phyloP scores from a whole-genome alignment of 2,329 filamentous ascomycete species.

The Ophiosphaerella herpotricha region DNA sequence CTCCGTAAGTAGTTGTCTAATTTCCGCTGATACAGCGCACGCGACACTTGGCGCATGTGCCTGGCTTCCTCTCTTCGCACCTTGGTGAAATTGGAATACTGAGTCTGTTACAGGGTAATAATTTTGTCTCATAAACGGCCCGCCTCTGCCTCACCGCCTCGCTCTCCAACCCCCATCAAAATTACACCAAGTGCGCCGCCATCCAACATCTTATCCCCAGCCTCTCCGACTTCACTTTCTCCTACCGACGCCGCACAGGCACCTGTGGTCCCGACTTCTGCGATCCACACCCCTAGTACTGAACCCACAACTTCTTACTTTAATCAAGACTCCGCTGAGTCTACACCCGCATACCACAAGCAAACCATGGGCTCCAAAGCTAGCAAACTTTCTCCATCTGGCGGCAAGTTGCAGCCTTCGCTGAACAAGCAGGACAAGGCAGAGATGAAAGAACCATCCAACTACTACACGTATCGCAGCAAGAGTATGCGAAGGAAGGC shows the following conservation, averaged over 20 bases:
- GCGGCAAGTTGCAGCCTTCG: constrained; percentile 33
- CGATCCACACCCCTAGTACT: neutral
- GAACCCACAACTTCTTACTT: neutral
- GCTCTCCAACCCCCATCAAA: neutral
- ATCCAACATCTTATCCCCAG: neutral
- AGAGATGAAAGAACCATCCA: constrained; percentile 42
- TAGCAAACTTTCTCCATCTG: constrained; percentile 22
- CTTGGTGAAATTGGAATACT: constrained; percentile 5
- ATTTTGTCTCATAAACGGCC: constrained; percentile 20
- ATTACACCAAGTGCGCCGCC: neutral
- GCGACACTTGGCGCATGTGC: constrained; percentile 1
- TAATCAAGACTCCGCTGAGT: neutral
- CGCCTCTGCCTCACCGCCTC: constrained; percentile 10
- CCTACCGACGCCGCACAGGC: neutral
- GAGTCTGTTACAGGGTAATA: constrained; percentile 14
- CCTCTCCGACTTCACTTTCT: neutral
- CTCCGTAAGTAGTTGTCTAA: constrained; percentile 12
- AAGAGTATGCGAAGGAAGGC: constrained; percentile 42
- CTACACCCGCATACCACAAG: neutral
- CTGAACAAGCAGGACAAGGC: constrained; percentile 33
- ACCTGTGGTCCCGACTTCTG: neutral
- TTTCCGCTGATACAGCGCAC: neutral
- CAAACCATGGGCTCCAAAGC: constrained; percentile 38
- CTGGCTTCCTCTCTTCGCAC: neutral
- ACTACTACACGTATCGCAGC: constrained; percentile 40